Conservation (phyloP, 139 green algal species). For the Tetradesmus obliquus region DNA sequence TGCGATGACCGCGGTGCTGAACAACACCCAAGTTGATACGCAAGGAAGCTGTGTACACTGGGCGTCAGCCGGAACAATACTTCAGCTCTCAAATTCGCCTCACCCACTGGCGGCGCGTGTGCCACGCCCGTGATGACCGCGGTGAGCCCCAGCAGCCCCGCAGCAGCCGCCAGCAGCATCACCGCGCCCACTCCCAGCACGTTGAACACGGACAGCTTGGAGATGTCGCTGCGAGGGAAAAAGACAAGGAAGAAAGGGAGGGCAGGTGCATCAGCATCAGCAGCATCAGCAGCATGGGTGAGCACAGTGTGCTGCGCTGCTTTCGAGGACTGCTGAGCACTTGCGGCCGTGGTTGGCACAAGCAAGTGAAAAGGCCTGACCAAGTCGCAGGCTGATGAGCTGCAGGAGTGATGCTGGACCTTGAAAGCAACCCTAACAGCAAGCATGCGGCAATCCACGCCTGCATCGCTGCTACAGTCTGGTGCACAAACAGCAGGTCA, state of each 20-base stretch:
- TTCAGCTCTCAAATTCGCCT: neutral
- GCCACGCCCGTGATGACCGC: constrained; percentile 32
- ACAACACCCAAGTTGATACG: too few relatives aligned
- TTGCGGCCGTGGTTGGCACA: too few relatives aligned
- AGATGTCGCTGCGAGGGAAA: constrained; percentile 9
- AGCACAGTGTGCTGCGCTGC: neutral
- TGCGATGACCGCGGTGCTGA: too few relatives aligned
- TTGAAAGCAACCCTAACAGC: too few relatives aligned
- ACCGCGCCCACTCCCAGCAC: constrained; percentile 46
- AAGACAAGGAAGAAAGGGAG: neutral
- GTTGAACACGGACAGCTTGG: constrained; percentile 51
- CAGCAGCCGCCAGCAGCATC: constrained; percentile 37
- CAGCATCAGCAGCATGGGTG: neutral
- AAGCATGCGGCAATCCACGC: too few relatives aligned
- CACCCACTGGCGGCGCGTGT: constrained; percentile 19
- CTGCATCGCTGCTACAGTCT: too few relatives aligned
- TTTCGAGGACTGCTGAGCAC: too few relatives aligned
- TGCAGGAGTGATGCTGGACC: neutral
- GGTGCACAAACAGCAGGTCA: too few relatives aligned
- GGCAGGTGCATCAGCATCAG: neutral
- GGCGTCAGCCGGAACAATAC: too few relatives aligned
- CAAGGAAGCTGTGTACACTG: too few relatives aligned
- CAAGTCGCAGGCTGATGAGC: too few relatives aligned
- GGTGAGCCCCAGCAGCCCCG: constrained; percentile 34
- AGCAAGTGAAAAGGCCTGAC: too few relatives aligned